A percentile compares a stretch with the other conserved stretches of the same genome.
Evolutionary conservation across 2,329 filamentous ascomycete genomes (phyloP).

Genomic region (Penicillium frequentans): DNA sequence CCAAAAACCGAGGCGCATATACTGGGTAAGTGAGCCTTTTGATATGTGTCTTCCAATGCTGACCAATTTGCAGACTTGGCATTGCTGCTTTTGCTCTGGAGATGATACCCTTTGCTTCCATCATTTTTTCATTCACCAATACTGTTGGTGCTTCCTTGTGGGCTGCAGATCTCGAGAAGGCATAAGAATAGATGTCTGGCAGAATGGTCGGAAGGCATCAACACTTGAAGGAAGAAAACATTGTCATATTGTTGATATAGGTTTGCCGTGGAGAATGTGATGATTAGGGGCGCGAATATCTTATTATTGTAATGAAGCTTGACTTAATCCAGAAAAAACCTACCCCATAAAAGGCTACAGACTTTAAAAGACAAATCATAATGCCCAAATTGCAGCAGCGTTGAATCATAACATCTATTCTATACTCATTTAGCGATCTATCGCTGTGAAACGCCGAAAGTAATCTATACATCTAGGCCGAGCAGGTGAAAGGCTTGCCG

Average conservation of each 20-base stretch:
- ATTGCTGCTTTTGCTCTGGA: conserved; percentile 81
- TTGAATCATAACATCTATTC: background rate
- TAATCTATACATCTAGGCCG: background rate
- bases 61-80: conserved; percentile 52
- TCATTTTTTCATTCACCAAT: conserved; percentile 88
- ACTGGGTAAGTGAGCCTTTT: conserved; percentile 63
- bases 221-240: background rate
- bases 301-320: background rate
- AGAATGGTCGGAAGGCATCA: background rate
- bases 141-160: conserved; percentile 90
- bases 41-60: background rate
- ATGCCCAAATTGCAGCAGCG: background rate
- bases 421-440: background rate
- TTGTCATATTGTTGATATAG: background rate
- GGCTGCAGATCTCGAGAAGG: conserved; percentile 79
- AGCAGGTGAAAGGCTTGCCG: conserved; percentile 7
- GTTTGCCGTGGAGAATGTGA: background rate
- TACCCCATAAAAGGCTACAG: no score
- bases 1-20: conserved; percentile 72
- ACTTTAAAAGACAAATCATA: accelerated
- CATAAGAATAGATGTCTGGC: conserved; percentile 23
- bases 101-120: conserved; percentile 77
- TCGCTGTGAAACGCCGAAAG: background rate
- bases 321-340: background rate
- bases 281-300: background rate